phyloP scores from a whole-genome alignment of 139 green algal species.

The Yamagishiella unicocca region DNA sequence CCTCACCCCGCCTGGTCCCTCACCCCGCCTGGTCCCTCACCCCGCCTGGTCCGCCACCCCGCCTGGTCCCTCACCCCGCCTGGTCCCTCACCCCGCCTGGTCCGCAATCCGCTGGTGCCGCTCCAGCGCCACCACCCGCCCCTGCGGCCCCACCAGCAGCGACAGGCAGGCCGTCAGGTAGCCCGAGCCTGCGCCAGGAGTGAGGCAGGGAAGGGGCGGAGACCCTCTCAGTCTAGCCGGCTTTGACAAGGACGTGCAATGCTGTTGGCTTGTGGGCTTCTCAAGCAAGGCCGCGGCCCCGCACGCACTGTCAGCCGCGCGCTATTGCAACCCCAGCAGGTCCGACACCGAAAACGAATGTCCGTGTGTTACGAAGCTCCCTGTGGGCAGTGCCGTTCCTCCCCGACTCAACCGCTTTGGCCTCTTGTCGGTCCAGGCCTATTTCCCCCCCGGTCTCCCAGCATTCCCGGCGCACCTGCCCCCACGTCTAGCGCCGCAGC shows the following conservation, averaged over 20 bases:
- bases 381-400: too few relatives aligned
- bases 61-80: background rate
- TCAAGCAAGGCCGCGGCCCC: too few relatives aligned
- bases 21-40: background rate
- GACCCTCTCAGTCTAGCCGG: too few relatives aligned
- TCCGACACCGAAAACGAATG: too few relatives aligned
- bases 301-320: too few relatives aligned
- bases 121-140: constrained; percentile 76
- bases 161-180: constrained; percentile 89
- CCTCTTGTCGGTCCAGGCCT: too few relatives aligned
- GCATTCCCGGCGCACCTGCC: constrained; percentile 55
- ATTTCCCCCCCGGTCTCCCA: background rate
- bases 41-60: background rate
- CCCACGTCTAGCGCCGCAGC: constrained; percentile 90
- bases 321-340: too few relatives aligned
- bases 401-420: too few relatives aligned
- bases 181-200: constrained; percentile 58
- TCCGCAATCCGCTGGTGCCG: constrained; percentile 53
- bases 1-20: background rate
- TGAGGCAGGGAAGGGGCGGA: background rate
- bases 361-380: too few relatives aligned
- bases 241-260: too few relatives aligned
- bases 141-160: constrained; percentile 69
- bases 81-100: constrained; percentile 13
- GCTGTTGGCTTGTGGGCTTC: too few relatives aligned